Evolutionary conservation across 371 early-diverging fungal genomes (phyloP).

Genomic region (Basidiobolus meristosporus): DNA sequence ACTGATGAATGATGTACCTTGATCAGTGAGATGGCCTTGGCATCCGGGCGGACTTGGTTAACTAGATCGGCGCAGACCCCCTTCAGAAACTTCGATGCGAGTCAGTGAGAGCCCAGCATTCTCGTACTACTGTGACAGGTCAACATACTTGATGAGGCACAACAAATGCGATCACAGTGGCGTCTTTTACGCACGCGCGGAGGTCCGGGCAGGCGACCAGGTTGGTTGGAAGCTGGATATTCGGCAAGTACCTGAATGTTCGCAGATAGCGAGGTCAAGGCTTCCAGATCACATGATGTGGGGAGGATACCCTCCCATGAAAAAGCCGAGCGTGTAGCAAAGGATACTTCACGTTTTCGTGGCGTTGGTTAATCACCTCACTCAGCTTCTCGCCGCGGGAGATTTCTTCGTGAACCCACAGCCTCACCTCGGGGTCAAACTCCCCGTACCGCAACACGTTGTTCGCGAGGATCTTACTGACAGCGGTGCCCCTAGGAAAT

Average conservation of each 20-base stretch:
- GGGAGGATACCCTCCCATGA: too few relatives aligned
- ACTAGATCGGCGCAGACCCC: slow-evolving; percentile 59
- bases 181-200: slow-evolving; percentile 47
- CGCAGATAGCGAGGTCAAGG: not conserved
- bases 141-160: slow-evolving; percentile 81
- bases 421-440: slow-evolving; percentile 63
- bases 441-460: slow-evolving; percentile 47
- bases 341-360: slow-evolving; percentile 73
- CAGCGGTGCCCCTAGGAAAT: slow-evolving; percentile 97
- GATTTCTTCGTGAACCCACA: slow-evolving; percentile 92
- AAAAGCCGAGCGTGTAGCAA: too few relatives aligned
- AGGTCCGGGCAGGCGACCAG: slow-evolving; percentile 75
- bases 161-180: slow-evolving; percentile 87
- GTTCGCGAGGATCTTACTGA: slow-evolving; percentile 83
- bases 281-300: too few relatives aligned
- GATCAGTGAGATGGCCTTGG: slow-evolving; percentile 85
- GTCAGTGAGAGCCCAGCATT: too few relatives aligned
- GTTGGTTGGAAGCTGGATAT: slow-evolving; percentile 71
- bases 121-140: too few relatives aligned
- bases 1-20: slow-evolving; percentile 16
- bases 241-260: slow-evolving; percentile 69
- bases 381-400: slow-evolving; percentile 73
- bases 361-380: slow-evolving; percentile 82
- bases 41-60: slow-evolving; percentile 40
- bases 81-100: slow-evolving; percentile 80